Conservation (phyloP, 2,329 filamentous ascomycete genomes). For the Aspergillus vadensis region DNA sequence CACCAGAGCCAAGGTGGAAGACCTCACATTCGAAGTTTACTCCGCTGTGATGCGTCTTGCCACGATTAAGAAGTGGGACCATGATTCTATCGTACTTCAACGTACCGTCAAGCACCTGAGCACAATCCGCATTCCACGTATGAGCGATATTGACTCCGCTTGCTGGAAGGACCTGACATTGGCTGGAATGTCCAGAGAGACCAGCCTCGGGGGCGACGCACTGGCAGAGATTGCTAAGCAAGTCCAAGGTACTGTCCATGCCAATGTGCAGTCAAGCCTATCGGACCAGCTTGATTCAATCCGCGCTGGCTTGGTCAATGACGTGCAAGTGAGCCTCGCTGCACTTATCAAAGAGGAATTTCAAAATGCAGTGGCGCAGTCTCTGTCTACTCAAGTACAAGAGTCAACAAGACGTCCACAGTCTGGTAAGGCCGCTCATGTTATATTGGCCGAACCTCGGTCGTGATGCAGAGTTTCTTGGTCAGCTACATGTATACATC, state of each 20-base stretch:
- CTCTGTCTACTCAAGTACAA: background rate
- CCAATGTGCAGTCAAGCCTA: background rate
- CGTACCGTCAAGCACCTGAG: background rate
- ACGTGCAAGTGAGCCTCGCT: background rate
- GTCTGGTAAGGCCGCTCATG: no score
- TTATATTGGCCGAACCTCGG: no score
- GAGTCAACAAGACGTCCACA: no score
- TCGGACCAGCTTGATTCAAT: background rate
- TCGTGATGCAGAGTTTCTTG: no score
- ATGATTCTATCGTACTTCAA: background rate
- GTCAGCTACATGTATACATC: no score
- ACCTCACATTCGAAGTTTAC: background rate
- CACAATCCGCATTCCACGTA: background rate
- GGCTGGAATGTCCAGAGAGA: background rate
- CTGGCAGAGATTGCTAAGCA: background rate
- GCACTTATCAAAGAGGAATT: background rate
- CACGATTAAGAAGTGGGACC: background rate
- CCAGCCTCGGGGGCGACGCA: background rate
- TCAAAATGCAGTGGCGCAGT: background rate
- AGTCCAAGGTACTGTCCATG: background rate
- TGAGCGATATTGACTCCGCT: background rate
- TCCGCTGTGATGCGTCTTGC: background rate
- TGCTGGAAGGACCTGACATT: background rate
- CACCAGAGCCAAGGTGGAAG: background rate
- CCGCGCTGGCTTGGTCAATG: background rate